These are phyloP conservation scores for Neofusicoccum umdonicola DNA, from an alignment of 2,329 filamentous ascomycete species.

Conservation along the genomic window DNA sequence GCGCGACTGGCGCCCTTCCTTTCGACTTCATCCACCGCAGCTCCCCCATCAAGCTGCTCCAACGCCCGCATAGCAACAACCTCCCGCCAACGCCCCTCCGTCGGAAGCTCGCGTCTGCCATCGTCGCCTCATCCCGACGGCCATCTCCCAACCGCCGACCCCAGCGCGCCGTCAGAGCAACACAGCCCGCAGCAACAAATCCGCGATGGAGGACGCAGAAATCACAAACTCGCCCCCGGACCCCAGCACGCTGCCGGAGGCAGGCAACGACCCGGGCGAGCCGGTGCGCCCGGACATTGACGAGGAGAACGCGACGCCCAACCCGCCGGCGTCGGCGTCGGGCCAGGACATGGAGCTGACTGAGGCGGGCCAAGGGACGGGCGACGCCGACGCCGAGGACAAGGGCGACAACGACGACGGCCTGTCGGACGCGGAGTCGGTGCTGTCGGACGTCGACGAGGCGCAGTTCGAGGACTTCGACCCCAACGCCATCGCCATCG, in stretches of 20 bases:
- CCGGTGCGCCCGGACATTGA: constrained; percentile 48
- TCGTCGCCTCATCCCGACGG: not conserved
- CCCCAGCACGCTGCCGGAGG: constrained; percentile 44
- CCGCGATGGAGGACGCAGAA: constrained; percentile 25
- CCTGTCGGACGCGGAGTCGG: constrained; percentile 60
- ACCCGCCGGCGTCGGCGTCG: constrained; percentile 43
- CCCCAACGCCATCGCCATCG: constrained; percentile 58
- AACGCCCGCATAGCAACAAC: not conserved
- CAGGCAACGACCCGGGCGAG: constrained; percentile 46
- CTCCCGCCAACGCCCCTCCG: not conserved
- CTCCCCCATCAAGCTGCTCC: not conserved
- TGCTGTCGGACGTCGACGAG: constrained; percentile 63
- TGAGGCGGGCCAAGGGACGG: constrained; percentile 37
- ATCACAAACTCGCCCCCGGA: constrained; percentile 37
- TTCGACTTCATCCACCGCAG: not conserved
- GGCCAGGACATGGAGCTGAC: constrained; percentile 46
- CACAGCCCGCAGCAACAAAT: not conserved
- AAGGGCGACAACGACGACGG: constrained; percentile 30
- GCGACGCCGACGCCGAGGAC: constrained; percentile 37
- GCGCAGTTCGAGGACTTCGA: constrained; percentile 66
- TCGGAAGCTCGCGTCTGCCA: not conserved
- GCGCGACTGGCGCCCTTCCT: not conserved
- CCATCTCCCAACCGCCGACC: not conserved
- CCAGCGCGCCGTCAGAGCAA: not conserved
- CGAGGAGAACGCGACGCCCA: constrained; percentile 47